Base-by-base conservation (phyloP, 2,329 filamentous ascomycete species). In the Diaporthe aspalathi region DNA sequence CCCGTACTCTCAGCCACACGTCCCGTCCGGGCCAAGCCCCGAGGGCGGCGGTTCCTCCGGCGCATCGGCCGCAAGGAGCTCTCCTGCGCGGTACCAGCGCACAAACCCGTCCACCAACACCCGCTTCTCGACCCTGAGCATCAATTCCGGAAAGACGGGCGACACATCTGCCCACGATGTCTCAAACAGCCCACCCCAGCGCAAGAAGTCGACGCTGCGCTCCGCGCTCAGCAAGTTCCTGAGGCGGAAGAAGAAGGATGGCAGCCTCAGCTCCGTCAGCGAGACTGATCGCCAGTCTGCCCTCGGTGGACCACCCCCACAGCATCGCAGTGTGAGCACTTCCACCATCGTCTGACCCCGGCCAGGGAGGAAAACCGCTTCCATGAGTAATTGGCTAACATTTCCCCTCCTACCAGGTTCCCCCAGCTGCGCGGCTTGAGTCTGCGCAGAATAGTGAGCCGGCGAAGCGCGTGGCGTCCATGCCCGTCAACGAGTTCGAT, bases 401-500 rank as follows among this genome's bases (percentile, higher is more conserved):
- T 5, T 29, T n/a, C 12, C 22, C 38, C n/a, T n/a, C 24, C 11
- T 22, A 24, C 14, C 50, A 73, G 71, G 69, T 71, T 24, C 71
- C 71, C n/a, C 71, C 71, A 16, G 68, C 65, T 12, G 56, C 62
- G 35, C 65, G 68, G 47, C 43, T 53, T 7, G 35, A 47, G 7
- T 35, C 69, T 16, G 56, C 57, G 38, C 47, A 56, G 38, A 81
- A 80, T 66, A 76, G 57, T 71, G 84, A 84, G 73, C 80, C 83
- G 7, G 63, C 56, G 22, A 88, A 90, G 76, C 86, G 89, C 69
- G 89, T 89, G 9, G 83, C 84, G 5, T 91, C 90, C 6, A 76
- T 90, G 40, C 89, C 89, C 11, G 84, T 91, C 65, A 89, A 86
- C 56, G 89, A 91, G 75, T 89, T 86, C 73, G 88, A 90, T 73